Conservation (phyloP, 495 filamentous ascomycete genomes). For the Daldinia decipiens region DNA sequence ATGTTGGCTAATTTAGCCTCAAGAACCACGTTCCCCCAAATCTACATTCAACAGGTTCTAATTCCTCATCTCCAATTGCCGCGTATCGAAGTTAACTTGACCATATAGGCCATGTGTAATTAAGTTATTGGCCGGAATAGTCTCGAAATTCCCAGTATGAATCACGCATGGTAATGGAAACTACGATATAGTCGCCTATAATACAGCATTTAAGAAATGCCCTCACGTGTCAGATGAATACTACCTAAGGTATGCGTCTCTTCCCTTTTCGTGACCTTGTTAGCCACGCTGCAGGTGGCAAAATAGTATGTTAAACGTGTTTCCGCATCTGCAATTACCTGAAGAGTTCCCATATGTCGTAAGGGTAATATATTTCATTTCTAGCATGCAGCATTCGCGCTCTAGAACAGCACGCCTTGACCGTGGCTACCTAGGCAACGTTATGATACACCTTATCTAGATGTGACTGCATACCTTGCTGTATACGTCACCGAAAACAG, state of each 20-base stretch:
- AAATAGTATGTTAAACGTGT: background rate
- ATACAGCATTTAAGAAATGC: conserved; percentile 5
- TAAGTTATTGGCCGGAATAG: conserved; percentile 14
- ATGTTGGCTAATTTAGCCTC: conserved; percentile 25
- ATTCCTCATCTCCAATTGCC: conserved; percentile 3
- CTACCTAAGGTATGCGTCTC: conserved; percentile 12
- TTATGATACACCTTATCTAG: conserved; percentile 30
- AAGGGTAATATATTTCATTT: conserved; percentile 10
- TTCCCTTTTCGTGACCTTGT: conserved; percentile 2
- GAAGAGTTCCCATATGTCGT: background rate
- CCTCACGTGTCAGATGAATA: conserved; percentile 14
- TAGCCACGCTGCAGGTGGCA: conserved; percentile 14
- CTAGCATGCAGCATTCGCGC: background rate
- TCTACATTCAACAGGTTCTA: conserved; percentile 1
- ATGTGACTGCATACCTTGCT: background rate
- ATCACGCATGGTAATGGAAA: conserved; percentile 8
- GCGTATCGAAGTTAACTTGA: background rate
- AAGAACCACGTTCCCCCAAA: conserved; percentile 10
- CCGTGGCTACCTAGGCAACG: conserved; percentile 24
- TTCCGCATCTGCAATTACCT: background rate
- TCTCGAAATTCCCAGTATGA: conserved; percentile 6
- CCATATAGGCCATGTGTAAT: conserved; percentile 14
- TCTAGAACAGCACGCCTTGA: conserved; percentile 2
- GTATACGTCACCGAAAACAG: conserved; percentile 30
- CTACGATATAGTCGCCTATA: conserved; percentile 9